A percentile compares a stretch with the other conserved stretches of the same genome.
Evolutionary conservation across 495 filamentous ascomycete genomes (phyloP).

Genomic region (Articulospora tetracladia): DNA sequence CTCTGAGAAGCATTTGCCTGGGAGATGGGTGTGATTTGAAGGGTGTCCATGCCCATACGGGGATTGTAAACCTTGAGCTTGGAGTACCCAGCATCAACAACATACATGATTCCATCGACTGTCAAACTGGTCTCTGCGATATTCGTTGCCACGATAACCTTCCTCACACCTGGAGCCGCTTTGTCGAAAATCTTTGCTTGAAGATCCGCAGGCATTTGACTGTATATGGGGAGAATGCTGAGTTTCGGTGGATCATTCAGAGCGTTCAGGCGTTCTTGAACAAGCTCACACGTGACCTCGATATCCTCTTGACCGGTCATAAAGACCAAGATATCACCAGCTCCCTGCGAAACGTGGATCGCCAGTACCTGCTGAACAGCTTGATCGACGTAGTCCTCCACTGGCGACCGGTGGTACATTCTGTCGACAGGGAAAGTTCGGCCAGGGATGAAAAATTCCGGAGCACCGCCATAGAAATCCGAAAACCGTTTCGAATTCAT

Average conservation of each 20-base stretch:
- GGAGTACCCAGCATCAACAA: conserved; percentile 92
- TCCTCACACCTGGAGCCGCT: conserved; percentile 84
- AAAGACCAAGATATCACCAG: conserved; percentile 94
- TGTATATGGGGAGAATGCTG: conserved; percentile 96
- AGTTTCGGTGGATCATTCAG: conserved; percentile 94
- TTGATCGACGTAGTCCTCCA: conserved; percentile 96
- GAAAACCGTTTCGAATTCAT: conserved; percentile 98
- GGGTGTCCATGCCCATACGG: conserved; percentile 97
- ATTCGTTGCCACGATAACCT: conserved; percentile 98
- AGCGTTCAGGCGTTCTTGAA: conserved; percentile 83
- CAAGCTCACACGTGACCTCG: conserved; percentile 89
- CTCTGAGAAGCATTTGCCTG: conserved; percentile 94
- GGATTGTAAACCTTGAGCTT: conserved; percentile 99
- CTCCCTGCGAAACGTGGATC: conserved; percentile 91
- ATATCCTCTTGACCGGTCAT: conserved; percentile 99
- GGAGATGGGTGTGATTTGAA: conserved; percentile 97
- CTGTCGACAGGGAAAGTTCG: conserved; percentile 97
- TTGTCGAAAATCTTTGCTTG: conserved; percentile 97
- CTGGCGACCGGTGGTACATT: conserved; percentile 91
- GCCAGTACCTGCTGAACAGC: conserved; percentile 95
- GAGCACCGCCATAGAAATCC: conserved; percentile 95
- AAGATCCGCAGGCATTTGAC: conserved; percentile 97
- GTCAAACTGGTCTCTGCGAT: conserved; percentile 98
- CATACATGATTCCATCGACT: conserved; percentile 99
- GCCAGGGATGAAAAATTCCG: conserved; percentile 95